Conservation (phyloP, 768 basidiomycete species). For the Tephrocybe sp. region DNA sequence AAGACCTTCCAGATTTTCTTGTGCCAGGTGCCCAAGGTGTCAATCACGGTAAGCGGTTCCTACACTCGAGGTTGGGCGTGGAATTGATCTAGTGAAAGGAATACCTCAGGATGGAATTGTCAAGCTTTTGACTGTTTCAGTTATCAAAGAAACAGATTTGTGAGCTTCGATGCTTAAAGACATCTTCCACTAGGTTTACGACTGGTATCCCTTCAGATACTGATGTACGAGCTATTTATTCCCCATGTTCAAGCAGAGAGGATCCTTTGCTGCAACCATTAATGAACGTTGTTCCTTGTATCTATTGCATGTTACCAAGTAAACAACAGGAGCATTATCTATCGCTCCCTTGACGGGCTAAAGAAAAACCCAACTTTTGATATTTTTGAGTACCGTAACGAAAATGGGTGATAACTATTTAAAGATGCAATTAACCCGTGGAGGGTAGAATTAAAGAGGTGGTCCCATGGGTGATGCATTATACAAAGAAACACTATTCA, state of each 20-base stretch:
- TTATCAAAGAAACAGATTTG: conserved; percentile 14
- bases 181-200: background rate
- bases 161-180: background rate
- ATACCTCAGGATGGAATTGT: conserved; percentile 50
- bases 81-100: conserved; percentile 21
- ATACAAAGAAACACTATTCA: conserved; percentile 25
- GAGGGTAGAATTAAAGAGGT: conserved; percentile 1
- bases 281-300: too few relatives aligned
- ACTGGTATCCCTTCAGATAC: background rate
- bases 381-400: too few relatives aligned
- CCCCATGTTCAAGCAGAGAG: too few relatives aligned
- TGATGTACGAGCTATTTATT: background rate
- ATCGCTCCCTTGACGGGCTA: too few relatives aligned
- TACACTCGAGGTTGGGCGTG: background rate
- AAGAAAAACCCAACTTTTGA: too few relatives aligned
- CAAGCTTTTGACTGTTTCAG: conserved; percentile 45
- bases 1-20: conserved; percentile 40
- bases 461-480: conserved; percentile 14
- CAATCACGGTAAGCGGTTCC: conserved; percentile 44
- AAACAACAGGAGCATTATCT: too few relatives aligned
- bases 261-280: too few relatives aligned
- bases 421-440: background rate
- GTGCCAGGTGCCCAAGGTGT: conserved; percentile 37
- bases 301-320: too few relatives aligned
- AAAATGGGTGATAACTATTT: background rate